Evolutionary conservation across 1,139 yeast species (phyloP).

Genomic region (Yamadazyma mexicana): DNA sequence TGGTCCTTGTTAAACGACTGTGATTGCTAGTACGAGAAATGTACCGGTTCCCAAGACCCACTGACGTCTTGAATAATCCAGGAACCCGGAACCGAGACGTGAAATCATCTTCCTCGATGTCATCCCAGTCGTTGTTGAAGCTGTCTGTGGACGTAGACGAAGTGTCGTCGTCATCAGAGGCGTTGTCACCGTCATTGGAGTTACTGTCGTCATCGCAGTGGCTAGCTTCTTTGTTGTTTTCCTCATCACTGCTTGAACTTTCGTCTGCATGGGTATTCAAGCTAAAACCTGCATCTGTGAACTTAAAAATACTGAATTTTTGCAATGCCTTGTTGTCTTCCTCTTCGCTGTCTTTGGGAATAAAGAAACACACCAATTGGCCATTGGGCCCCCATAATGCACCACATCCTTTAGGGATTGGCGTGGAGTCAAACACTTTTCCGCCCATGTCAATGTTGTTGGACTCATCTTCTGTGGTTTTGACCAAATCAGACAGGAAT

Average conservation of each 20-base stretch:
- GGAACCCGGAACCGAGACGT: slow-evolving; percentile 47
- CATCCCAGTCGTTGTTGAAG: slow-evolving; percentile 53
- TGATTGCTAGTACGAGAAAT: slow-evolving; percentile 9
- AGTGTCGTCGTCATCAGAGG: slow-evolving; percentile 17
- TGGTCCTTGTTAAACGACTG: slow-evolving; percentile 4
- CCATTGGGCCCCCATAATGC: slow-evolving; percentile 86
- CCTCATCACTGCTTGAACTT: slow-evolving; percentile 12
- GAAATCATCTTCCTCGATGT: slow-evolving; percentile 45
- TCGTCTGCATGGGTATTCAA: slow-evolving; percentile 19
- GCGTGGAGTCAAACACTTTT: slow-evolving; percentile 67
- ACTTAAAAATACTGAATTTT: slow-evolving; percentile 37
- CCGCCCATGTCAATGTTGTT: slow-evolving; percentile 2
- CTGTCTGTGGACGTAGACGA: slow-evolving; percentile 35
- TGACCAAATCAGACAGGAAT: slow-evolving; percentile 14
- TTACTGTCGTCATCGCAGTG: slow-evolving; percentile 6
- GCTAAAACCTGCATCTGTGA: slow-evolving; percentile 41
- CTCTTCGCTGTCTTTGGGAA: slow-evolving; percentile 48
- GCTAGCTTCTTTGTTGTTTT: slow-evolving; percentile 1
- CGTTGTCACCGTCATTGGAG: slow-evolving; percentile 13
- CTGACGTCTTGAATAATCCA: slow-evolving; percentile 41
- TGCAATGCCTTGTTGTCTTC: slow-evolving; percentile 28
- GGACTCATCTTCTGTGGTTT: slow-evolving; percentile 15
- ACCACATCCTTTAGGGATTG: slow-evolving; percentile 91
- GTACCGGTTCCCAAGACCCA: slow-evolving; percentile 39
- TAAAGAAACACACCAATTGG: slow-evolving; percentile 76